Base-by-base conservation (phyloP, 768 basidiomycete genomes). In the Mycena polygramma region DNA sequence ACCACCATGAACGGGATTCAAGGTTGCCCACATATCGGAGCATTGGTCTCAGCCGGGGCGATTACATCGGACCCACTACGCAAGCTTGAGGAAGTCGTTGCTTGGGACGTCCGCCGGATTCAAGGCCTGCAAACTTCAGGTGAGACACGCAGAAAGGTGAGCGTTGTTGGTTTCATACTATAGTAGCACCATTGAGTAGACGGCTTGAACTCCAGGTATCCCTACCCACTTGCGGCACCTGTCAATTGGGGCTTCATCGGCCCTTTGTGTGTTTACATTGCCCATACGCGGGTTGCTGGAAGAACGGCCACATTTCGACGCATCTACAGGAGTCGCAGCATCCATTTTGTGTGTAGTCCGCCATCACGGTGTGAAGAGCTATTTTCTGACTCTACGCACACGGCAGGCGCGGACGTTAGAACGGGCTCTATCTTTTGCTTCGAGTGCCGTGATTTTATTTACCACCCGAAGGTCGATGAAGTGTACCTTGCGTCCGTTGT, bases 361-460 rank as follows among this genome's bases (percentile, higher is more conserved):
- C 30, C 30, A 6, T 30, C 30, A 30, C 30, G 30, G 6, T 22
- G 10, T 15, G 0, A 19, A 10, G 7, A n/a, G 11, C 22, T n/a
- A 20, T 54, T 36, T 22, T 35, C 35, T 58, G 11, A 59, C 17
- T 30, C 30, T 30, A 30, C 30, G 30, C 10, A 8, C 1, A n/a
- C 15, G 26, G 6, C 51, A 92, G 91, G 87, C 68, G 83, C 86
- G 45, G 90, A 92, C 75, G 79, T 86, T 4, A 81, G 82, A 57
- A 83, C 88, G 0, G 91, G 91, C 5, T 79, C 81, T 11, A 78
- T 92, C 3, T 92, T 83, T 73, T 92, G 91, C 75, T 73, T 76
- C 14, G 78, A 81, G 36, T 92, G 91, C 76, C 81, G 86, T 49
- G 89, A 91, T 73, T 86, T 89, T 64, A 80, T 89, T 36, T 87